A percentile compares a stretch with the other conserved stretches of the same genome.
These are phyloP conservation scores for Gilbertella persicaria DNA, from an alignment of 371 early-diverging fungal genomes.

Conservation along the genomic window DNA sequence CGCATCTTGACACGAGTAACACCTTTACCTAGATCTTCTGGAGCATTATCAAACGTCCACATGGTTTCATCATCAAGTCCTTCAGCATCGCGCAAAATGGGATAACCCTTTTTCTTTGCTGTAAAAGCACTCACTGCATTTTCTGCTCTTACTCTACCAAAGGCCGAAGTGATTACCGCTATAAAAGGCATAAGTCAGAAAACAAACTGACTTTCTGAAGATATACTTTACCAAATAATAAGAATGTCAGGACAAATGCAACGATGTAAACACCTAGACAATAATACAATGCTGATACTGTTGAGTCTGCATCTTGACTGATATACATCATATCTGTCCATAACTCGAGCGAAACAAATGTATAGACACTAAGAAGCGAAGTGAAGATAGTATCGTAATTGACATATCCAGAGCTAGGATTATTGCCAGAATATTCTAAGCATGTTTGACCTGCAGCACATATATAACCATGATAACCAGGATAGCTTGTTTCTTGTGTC, in stretches of 20 bases:
- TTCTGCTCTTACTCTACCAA: constrained; percentile 57
- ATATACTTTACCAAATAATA: constrained; percentile 51
- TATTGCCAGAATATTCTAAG: constrained; percentile 44
- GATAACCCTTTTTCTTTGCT: constrained; percentile 38
- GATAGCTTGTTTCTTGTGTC: constrained; percentile 35
- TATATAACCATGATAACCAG: constrained; percentile 34
- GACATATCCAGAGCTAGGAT: constrained; percentile 47
- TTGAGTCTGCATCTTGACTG: constrained; percentile 56
- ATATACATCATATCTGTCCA: constrained; percentile 64
- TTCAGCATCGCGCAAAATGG: constrained; percentile 31
- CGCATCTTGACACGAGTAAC: constrained; percentile 33
- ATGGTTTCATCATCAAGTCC: constrained; percentile 30
- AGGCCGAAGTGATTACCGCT: constrained; percentile 66
- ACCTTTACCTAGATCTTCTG: constrained; percentile 35
- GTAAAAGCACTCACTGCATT: constrained; percentile 57
- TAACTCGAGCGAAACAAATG: constrained; percentile 55
- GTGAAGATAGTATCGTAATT: constrained; percentile 57
- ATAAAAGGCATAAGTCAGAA: neutral
- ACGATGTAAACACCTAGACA: constrained; percentile 56
- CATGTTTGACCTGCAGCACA: constrained; percentile 53
- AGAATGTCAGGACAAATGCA: constrained; percentile 55
- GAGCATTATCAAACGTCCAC: constrained; percentile 51
- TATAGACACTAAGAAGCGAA: constrained; percentile 54
- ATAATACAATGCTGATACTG: constrained; percentile 49
- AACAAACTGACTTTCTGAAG: neutral